Evolutionary conservation across 371 early-diverging fungal genomes (phyloP).

Genomic region (Haplosporangium sp.): DNA sequence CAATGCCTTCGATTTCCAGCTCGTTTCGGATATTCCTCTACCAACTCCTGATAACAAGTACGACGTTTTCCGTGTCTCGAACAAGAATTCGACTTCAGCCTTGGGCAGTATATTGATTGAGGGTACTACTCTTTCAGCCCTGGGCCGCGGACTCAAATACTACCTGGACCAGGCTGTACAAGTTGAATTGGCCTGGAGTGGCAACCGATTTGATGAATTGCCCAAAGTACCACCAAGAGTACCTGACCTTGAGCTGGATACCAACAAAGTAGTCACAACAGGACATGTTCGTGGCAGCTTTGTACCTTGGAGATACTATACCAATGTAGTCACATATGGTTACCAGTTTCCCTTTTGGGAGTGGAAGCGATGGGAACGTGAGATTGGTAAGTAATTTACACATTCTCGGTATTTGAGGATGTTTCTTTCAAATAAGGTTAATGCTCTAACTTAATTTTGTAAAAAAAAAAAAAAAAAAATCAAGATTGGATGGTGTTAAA

Average conservation of each 20-base stretch:
- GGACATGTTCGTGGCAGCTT: slow-evolving; percentile 51
- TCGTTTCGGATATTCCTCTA: slow-evolving; percentile 26
- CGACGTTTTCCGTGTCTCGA: slow-evolving; percentile 51
- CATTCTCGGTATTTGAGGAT: too few species aligned
- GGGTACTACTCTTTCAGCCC: slow-evolving; percentile 33
- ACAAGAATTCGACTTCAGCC: slow-evolving; percentile 12
- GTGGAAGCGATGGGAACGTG: slow-evolving; percentile 56
- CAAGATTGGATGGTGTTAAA: slow-evolving; percentile 48
- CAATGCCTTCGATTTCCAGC: slow-evolving; percentile 40
- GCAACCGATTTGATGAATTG: slow-evolving; percentile 43
- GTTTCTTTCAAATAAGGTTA: background rate
- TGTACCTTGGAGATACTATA: slow-evolving; percentile 50
- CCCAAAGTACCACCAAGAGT: slow-evolving; percentile 26
- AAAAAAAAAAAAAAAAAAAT: background rate
- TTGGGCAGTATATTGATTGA: slow-evolving; percentile 33
- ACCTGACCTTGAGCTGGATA: slow-evolving; percentile 45
- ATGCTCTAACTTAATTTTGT: background rate
- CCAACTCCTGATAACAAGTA: slow-evolving; percentile 41
- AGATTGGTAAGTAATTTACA: slow-evolving; percentile 25
- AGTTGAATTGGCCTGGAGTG: slow-evolving; percentile 40
- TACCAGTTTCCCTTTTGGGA: slow-evolving; percentile 55
- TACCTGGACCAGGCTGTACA: slow-evolving; percentile 46
- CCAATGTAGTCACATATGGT: slow-evolving; percentile 50
- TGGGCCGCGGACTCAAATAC: slow-evolving; percentile 49
- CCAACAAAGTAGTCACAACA: slow-evolving; percentile 18